These are phyloP conservation scores for Phanerochaete carnosa DNA, from an alignment of 768 basidiomycete genomes.

Conservation along the genomic window DNA sequence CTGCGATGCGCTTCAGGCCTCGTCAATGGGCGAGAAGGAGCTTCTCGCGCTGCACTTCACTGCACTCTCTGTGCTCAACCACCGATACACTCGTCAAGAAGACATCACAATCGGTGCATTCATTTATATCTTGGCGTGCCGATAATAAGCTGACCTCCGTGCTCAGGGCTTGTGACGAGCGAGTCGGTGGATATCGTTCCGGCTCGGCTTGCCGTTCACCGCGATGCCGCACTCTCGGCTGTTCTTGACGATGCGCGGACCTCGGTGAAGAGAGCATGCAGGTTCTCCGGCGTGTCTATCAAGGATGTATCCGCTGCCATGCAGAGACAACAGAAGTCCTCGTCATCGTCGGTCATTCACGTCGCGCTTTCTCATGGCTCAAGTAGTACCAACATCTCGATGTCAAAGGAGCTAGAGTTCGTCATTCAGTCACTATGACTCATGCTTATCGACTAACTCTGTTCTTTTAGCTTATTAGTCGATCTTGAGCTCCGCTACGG, in stretches of 20 bases:
- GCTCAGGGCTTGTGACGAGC: not conserved
- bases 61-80: not conserved
- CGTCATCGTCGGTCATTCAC: not conserved
- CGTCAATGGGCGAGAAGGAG: not conserved
- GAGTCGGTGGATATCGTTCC: not conserved
- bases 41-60: not conserved
- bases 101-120: not conserved
- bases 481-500: not conserved
- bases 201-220: not conserved
- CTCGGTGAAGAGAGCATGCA: not conserved
- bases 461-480: not conserved
- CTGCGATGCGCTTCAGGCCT: not conserved
- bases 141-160: not conserved
- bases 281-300: not conserved
- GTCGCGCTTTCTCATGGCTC: not conserved
- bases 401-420: too few relatives aligned
- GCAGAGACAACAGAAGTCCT: too few relatives aligned
- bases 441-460: too few relatives aligned
- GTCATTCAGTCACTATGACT: too few relatives aligned
- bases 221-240: not conserved
- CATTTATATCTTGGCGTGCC: not conserved
- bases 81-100: not conserved
- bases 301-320: not conserved
- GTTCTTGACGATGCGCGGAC: not conserved
- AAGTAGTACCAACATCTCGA: too few relatives aligned